A percentile compares a stretch with the other conserved stretches of the same genome.
Evolutionary conservation across 2,329 filamentous ascomycete species (phyloP).

Genomic region (Capronia americana): DNA sequence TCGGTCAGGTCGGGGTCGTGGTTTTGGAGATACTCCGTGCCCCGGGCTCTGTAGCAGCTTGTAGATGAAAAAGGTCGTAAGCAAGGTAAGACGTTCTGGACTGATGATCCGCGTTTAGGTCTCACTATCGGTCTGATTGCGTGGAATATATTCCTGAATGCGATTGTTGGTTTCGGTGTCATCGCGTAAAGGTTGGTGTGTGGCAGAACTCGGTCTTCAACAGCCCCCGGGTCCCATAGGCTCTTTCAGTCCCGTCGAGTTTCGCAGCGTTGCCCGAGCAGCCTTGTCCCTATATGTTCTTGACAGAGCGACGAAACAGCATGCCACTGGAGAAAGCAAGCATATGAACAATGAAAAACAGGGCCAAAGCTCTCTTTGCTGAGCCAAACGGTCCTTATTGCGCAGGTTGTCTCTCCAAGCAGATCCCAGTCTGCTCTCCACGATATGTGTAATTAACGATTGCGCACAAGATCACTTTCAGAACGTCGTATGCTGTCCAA

Average conservation of each 20-base stretch:
- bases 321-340: not conserved
- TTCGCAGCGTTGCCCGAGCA: not conserved
- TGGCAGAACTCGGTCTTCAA: not conserved
- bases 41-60: constrained; percentile 35
- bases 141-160: not conserved
- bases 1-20: constrained; percentile 49
- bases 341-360: not conserved
- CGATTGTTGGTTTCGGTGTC: constrained; percentile 4
- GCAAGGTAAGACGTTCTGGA: constrained; percentile 22
- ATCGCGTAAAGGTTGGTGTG: not conserved
- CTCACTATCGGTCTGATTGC: not conserved
- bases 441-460: not conserved
- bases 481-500: not conserved
- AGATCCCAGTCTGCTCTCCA: no score
- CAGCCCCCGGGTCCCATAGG: not conserved
- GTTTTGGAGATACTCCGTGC: constrained; percentile 41
- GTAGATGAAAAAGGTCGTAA: constrained; percentile 37
- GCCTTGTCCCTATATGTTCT: not conserved
- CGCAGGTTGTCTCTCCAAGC: no score
- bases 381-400: not conserved
- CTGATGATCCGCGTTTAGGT: not conserved
- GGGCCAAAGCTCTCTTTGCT: not conserved
- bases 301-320: not conserved
- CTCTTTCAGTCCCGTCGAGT: not conserved
- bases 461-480: not conserved